phyloP scores from a whole-genome alignment of 2,329 filamentous ascomycete species.

The Botrytis elliptica region DNA sequence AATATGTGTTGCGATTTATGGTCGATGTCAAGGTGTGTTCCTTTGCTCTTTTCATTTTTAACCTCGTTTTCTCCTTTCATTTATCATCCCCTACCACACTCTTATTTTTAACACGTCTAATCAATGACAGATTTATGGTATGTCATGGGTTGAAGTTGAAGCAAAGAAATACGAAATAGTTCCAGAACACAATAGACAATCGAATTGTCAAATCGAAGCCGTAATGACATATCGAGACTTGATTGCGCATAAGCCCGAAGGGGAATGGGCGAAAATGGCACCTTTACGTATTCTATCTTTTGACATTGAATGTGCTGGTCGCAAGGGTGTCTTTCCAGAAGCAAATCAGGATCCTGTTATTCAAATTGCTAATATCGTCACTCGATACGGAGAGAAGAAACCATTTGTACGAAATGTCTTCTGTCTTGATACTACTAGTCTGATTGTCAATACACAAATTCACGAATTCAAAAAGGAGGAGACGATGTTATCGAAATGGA shows the following conservation, averaged over 20 bases:
- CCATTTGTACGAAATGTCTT: conserved; percentile 97
- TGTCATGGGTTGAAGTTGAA: conserved; percentile 95
- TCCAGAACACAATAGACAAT: conserved; percentile 66
- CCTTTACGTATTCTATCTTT: conserved; percentile 91
- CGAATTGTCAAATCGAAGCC: conserved; percentile 96
- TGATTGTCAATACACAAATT: conserved; percentile 93
- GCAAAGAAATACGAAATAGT: conserved; percentile 71
- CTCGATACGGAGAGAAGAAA: conserved; percentile 89
- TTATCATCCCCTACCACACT: not conserved
- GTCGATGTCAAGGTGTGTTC: conserved; percentile 78
- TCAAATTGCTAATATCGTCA: conserved; percentile 96
- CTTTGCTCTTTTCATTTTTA: too few species aligned
- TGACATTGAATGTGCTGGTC: conserved; percentile 97
- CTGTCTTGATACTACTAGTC: conserved; percentile 85
- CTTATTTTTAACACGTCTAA: conserved; percentile 19
- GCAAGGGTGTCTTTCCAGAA: conserved; percentile 96
- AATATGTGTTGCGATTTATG: conserved; percentile 96
- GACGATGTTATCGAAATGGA: conserved; percentile 90
- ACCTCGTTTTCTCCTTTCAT: not conserved
- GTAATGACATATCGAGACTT: conserved; percentile 78
- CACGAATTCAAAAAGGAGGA: conserved; percentile 78
- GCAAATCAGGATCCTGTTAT: conserved; percentile 90
- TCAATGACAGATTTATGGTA: conserved; percentile 68
- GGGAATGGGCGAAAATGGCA: conserved; percentile 98
- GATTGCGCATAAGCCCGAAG: conserved; percentile 82